A percentile compares a stretch with the other conserved stretches of the same genome.
Evolutionary conservation across 495 filamentous ascomycete species (phyloP).

Genomic region (Penicillium tannophilum): DNA sequence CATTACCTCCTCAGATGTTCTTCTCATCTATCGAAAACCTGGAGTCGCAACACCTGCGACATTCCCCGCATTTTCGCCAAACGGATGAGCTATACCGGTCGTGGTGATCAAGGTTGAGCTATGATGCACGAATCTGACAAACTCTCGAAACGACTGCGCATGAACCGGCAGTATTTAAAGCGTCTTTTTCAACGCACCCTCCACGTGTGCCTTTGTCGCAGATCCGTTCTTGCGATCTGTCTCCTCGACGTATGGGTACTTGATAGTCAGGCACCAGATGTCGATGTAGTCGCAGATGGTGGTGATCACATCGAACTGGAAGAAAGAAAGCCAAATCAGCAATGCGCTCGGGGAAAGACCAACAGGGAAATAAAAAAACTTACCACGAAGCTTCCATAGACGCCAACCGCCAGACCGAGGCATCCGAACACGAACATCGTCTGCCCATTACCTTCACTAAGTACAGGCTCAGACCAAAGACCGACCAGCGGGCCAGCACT

Average conservation of each 20-base stretch:
- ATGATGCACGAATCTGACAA: slow-evolving; percentile 9
- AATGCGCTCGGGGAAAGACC: background rate
- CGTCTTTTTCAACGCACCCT: slow-evolving; percentile 37
- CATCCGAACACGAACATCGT: slow-evolving; percentile 84
- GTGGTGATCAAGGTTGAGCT: slow-evolving; percentile 27
- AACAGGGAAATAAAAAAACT: slow-evolving; percentile 22
- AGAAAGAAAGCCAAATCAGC: slow-evolving; percentile 12
- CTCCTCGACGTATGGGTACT: slow-evolving; percentile 55
- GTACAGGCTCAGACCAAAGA: slow-evolving; percentile 71
- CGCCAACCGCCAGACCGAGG: slow-evolving; percentile 75
- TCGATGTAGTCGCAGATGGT: slow-evolving; percentile 97
- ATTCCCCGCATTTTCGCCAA: slow-evolving; percentile 15
- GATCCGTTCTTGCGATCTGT: slow-evolving; percentile 24
- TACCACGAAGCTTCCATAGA: slow-evolving; percentile 95
- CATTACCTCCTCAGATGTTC: slow-evolving; percentile 17
- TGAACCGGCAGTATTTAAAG: slow-evolving; percentile 17
- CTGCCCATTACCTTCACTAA: slow-evolving; percentile 76
- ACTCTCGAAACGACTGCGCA: background rate
- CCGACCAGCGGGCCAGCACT: slow-evolving; percentile 70
- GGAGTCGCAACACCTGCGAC: slow-evolving; percentile 4
- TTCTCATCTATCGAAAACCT: slow-evolving; percentile 3
- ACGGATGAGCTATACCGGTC: slow-evolving; percentile 11
- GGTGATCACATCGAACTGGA: slow-evolving; percentile 81
- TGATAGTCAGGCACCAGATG: slow-evolving; percentile 98
- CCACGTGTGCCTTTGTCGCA: slow-evolving; percentile 24